Percentiles rank a stretch among this genome's conserved stretches.
phyloP scores from a whole-genome alignment of 1,139 yeast species.

The Saccharomyces pastorianus region DNA sequence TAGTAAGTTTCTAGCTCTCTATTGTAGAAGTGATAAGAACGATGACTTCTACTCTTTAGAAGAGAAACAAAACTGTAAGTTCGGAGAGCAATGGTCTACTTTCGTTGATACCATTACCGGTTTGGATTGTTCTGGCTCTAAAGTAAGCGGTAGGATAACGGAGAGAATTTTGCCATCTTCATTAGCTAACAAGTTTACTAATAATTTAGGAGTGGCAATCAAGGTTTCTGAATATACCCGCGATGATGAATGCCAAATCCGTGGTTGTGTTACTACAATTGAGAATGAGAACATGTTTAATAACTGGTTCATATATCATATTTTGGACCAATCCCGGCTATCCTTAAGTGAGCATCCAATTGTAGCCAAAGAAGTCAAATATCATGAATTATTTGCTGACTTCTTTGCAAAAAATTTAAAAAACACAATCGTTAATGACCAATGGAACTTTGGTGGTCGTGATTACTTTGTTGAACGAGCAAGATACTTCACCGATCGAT shows the following conservation, averaged over 20 bases:
- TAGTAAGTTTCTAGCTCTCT: conserved; percentile 32
- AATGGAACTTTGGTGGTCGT: conserved; percentile 44
- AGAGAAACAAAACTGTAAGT: conserved; percentile 27
- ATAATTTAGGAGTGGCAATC: conserved; percentile 17
- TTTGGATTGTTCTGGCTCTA: conserved; percentile 9
- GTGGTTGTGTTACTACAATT: conserved; percentile 32
- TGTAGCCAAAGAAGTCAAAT: conserved; percentile 9
- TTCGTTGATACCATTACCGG: conserved; percentile 10
- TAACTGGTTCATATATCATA: conserved; percentile 34
- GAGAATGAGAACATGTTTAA: conserved; percentile 29
- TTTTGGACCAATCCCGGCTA: conserved; percentile 32
- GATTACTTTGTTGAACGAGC: conserved; percentile 37
- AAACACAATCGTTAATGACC: conserved; percentile 41
- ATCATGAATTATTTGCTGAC: conserved; percentile 30
- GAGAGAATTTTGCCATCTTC: conserved; percentile 18
- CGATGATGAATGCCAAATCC: conserved; percentile 27
- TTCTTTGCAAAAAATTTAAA: conserved; percentile 41
- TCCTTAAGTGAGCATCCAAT: conserved; percentile 15
- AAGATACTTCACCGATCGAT: conserved; percentile 43
- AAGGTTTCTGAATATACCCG: conserved; percentile 28
- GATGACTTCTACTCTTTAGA: conserved; percentile 20
- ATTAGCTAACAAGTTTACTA: conserved; percentile 18
- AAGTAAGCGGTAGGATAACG: conserved; percentile 12
- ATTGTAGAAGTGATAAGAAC: conserved; percentile 25
- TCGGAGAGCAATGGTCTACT: conserved; percentile 26